These are phyloP conservation scores for Platanthera guangdongensis DNA, from an alignment of 106 monocot species.

Conservation along the genomic window DNA sequence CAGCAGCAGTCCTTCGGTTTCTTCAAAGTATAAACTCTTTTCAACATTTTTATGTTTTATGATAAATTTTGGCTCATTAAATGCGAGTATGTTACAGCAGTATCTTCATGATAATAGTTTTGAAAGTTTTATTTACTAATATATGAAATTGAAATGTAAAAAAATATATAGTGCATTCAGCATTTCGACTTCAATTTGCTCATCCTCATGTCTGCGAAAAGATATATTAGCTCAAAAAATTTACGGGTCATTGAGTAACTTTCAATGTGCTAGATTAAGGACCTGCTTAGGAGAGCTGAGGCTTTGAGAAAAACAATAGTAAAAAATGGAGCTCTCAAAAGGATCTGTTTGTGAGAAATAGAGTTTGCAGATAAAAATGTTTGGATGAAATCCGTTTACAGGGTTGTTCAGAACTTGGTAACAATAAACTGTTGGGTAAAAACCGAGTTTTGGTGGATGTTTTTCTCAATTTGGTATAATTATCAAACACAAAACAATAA, in stretches of 20 bases:
- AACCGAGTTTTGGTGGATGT: too few relatives aligned
- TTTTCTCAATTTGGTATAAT: too few relatives aligned
- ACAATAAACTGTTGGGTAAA: too few relatives aligned
- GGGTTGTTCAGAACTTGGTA: too few relatives aligned
- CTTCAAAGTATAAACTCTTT: conserved; percentile 65
- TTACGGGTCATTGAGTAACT: background rate
- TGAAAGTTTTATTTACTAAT: background rate
- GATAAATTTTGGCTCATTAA: background rate
- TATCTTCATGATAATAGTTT: background rate
- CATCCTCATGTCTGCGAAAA: background rate
- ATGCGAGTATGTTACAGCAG: background rate
- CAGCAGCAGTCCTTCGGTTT: conserved; percentile 79
- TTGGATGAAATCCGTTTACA: too few relatives aligned
- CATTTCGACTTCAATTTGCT: background rate
- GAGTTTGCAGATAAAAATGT: too few relatives aligned
- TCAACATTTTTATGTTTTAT: background rate
- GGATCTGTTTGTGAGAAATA: too few relatives aligned
- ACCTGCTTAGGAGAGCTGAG: too few relatives aligned
- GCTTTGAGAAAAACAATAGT: too few relatives aligned
- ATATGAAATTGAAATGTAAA: background rate
- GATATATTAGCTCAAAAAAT: background rate
- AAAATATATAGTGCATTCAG: background rate
- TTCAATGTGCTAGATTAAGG: too few relatives aligned
- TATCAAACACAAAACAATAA: too few relatives aligned
- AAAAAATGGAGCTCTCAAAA: too few relatives aligned